phyloP scores from a whole-genome alignment of 805 yeast genomes.

The Nakazawaea populi region DNA sequence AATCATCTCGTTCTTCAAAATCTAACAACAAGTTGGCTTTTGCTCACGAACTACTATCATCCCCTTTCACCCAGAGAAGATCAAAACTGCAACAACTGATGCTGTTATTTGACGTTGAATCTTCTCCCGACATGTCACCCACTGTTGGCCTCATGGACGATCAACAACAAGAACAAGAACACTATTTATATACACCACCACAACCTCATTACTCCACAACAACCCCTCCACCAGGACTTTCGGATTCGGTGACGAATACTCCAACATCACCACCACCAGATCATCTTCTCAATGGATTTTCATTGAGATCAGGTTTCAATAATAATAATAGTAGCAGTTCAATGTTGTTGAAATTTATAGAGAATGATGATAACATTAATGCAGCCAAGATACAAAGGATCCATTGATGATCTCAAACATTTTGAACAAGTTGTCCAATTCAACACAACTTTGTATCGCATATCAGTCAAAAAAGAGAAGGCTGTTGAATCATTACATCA shows the following conservation, averaged over 20 bases:
- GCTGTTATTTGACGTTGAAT: not conserved
- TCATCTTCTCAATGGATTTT: not conserved
- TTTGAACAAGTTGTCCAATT: too few relatives aligned
- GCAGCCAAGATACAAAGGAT: not conserved
- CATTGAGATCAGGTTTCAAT: not conserved
- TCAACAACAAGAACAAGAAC: not conserved
- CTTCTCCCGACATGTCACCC: not conserved
- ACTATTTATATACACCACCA: not conserved
- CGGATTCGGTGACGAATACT: conserved; percentile 4
- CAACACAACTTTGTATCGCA: too few relatives aligned
- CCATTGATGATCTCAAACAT: too few relatives aligned
- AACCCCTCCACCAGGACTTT: not conserved
- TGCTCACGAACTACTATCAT: not conserved
- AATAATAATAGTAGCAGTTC: not conserved
- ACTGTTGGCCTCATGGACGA: not conserved
- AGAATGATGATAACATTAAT: not conserved
- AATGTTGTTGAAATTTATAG: conserved; percentile 1
- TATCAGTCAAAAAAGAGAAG: too few relatives aligned
- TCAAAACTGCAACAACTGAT: not conserved
- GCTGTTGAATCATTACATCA: too few relatives aligned
- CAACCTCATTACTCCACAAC: not conserved
- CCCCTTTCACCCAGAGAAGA: not conserved
- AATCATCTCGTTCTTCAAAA: not conserved
- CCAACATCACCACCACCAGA: conserved; percentile 2
- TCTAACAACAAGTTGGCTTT: not conserved